phyloP scores from a whole-genome alignment of 768 basidiomycete genomes.

The Leccinum pellstonianum region DNA sequence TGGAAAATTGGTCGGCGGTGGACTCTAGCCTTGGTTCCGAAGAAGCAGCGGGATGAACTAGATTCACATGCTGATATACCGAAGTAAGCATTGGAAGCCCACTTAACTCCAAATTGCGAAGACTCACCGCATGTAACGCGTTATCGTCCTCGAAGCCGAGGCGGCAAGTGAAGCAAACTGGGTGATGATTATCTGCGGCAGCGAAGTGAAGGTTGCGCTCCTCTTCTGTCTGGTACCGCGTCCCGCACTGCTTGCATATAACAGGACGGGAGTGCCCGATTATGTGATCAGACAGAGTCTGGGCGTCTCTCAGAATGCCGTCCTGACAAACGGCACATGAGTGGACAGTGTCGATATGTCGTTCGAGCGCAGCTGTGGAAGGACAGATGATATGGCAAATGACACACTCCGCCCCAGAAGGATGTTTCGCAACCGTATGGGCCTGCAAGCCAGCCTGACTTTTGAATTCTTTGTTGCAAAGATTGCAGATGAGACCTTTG shows the following conservation, averaged over 20 bases:
- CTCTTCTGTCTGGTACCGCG: conserved; percentile 37
- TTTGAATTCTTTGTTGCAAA: conserved; percentile 27
- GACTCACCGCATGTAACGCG: conserved; percentile 31
- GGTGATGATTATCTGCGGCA: conserved; percentile 37
- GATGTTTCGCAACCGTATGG: conserved; percentile 27
- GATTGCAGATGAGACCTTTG: conserved; percentile 18
- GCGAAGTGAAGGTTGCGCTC: conserved; percentile 38
- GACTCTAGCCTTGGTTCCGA: conserved; percentile 13
- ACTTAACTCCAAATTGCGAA: conserved; percentile 4
- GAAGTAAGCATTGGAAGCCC: conserved; percentile 11
- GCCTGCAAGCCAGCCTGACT: conserved; percentile 22
- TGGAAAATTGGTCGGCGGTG: conserved; percentile 11
- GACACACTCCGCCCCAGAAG: conserved; percentile 18
- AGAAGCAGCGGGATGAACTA: conserved; percentile 15
- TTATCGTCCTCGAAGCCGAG: conserved; percentile 37
- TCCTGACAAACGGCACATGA: conserved; percentile 30
- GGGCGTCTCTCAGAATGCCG: conserved; percentile 28
- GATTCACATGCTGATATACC: conserved; percentile 19
- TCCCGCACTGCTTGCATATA: conserved; percentile 29
- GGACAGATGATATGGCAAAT: conserved; percentile 26
- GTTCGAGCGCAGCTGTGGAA: conserved; percentile 24
- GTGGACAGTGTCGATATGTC: conserved; percentile 28
- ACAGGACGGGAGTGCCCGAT: conserved; percentile 28
- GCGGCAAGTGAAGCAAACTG: conserved; percentile 34
- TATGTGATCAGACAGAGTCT: conserved; percentile 30